These are phyloP conservation scores for Gaeumannomyces sp. DNA, from an alignment of 2,329 filamentous ascomycete genomes.

Conservation along the genomic window DNA sequence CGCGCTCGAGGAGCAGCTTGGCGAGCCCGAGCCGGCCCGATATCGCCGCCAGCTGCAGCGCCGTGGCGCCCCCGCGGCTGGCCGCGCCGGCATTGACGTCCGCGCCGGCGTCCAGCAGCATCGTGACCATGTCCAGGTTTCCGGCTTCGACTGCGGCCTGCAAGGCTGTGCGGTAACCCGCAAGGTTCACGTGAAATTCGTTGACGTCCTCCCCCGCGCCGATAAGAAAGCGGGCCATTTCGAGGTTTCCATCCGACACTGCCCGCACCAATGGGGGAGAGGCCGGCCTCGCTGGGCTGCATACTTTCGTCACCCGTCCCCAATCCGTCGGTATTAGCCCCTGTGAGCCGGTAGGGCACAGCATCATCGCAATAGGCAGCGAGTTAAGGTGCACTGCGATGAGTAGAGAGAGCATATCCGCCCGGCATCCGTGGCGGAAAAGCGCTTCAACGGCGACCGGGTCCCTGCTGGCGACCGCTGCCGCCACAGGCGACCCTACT, in stretches of 20 bases:
- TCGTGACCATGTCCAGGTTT: not conserved
- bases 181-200: not conserved
- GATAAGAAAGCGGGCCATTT: not conserved
- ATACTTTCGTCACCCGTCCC: not conserved
- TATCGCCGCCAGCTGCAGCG: not conserved
- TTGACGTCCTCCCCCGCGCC: not conserved
- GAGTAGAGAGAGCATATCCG: not conserved
- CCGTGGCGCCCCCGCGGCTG: not conserved
- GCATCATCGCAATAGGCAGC: not conserved
- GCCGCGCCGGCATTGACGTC: not conserved
- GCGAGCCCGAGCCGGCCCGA: no score
- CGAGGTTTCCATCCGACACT: not conserved
- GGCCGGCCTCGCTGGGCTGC: no score
- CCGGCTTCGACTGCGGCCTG: not conserved
- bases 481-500: not conserved
- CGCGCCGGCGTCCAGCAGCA: not conserved
- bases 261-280: not conserved
- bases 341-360: not conserved
- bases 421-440: not conserved
- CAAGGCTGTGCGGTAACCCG: not conserved
- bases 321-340: not conserved
- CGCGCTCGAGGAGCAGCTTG: no score
- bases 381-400: not conserved
- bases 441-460: not conserved
- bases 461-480: not conserved